Conservation (phyloP, 75 land plant species). For the Sequoia sempervirens region DNA sequence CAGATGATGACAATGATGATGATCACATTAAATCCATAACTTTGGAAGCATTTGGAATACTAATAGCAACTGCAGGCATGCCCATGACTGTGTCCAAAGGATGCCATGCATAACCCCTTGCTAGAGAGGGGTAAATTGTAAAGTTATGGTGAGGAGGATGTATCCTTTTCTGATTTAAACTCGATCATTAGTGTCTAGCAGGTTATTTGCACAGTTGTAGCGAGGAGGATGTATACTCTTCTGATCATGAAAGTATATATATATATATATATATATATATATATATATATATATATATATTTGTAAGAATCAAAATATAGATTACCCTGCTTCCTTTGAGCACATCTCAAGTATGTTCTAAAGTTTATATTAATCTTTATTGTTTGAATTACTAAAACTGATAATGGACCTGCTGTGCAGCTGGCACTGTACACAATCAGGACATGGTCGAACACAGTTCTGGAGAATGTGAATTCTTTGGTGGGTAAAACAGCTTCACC, state of each 20-base stretch:
- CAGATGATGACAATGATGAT: not conserved
- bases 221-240: no score
- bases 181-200: not conserved
- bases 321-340: no score
- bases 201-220: not conserved
- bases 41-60: not conserved
- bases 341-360: not conserved
- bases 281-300: no score
- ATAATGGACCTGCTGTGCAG: not conserved
- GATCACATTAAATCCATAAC: not conserved
- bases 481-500: slow-evolving; percentile 87
- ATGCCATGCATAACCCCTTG: not conserved
- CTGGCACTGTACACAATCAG: slow-evolving; percentile 80
- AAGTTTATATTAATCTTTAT: not conserved
- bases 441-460: slow-evolving; percentile 82
- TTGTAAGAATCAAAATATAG: no score
- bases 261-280: no score
- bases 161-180: not conserved
- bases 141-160: not conserved
- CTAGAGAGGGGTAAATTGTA: not conserved
- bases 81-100: not conserved
- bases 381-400: not conserved
- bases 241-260: not conserved
- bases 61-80: not conserved
- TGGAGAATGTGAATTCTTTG: slow-evolving; percentile 79